Base-by-base conservation (phyloP, 2,329 filamentous ascomycete species). In the Didymella arachidicola region DNA sequence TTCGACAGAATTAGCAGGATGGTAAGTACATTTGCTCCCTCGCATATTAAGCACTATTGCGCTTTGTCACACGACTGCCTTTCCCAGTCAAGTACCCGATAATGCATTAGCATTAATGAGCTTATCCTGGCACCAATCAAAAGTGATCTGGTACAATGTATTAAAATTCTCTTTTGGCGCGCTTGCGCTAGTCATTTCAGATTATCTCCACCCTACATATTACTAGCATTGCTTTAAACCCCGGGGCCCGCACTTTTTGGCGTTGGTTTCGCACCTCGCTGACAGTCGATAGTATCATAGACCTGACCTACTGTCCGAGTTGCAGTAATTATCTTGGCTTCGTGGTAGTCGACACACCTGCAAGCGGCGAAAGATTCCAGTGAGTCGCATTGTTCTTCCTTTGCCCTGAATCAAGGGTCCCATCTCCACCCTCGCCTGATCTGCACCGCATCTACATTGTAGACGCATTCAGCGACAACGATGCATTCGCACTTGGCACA, bases 81-180 rank as follows among this genome's bases (percentile, higher is more conserved):
- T 64, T 67, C 65, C 64, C 56, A 66, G 64, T 68, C 60, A 59
- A 65, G 67, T 61, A 61, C 60, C 65, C 68, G 66, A 70, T 67
- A 66, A 63, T 62, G 61, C 65, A 62, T 61, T 70, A 70, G 65
- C 65, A 70, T 68, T 59, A 67, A 70, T 67, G 68, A 65, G 62
- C 66, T 63, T 69, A 70, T 71, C 66, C 69, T 65, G 65, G 72
- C 69, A 63, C 72, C 71, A 72, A 72, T 72, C 64, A 71, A 34
- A 48, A 48, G n/a, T 30, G 44, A 49, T 57, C 58, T 64, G 45
- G 56, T 65, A 63, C 65, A 65, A 48, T 65, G 64, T 70, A 70
- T 71, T 71, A 74, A 71, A 73, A 69, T 73, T 73, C 72, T 73
- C 72, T 72, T 70, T 64, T 70, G 70, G 69, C 72, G 68, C 68